Conservation (phyloP, 1,139 yeast species). For the Suhomyces taliae region DNA sequence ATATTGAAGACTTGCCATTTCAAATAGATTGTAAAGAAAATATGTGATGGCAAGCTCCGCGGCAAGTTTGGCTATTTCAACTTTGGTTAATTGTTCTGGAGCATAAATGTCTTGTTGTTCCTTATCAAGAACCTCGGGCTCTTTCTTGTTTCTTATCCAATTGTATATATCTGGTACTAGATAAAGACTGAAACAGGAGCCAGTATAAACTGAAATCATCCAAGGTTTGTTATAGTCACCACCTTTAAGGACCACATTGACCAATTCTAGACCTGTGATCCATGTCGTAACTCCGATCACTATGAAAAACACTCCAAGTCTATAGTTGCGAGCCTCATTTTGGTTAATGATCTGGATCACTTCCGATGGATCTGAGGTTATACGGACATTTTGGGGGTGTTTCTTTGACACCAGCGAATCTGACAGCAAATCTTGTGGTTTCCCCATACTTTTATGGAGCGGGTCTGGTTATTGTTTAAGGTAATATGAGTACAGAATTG, state of each 20-base stretch:
- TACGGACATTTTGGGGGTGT: background rate
- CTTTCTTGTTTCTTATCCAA: background rate
- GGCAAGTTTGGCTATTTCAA: constrained; percentile 38
- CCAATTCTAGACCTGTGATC: constrained; percentile 51
- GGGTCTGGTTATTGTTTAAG: too few species aligned
- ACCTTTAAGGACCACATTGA: constrained; percentile 49
- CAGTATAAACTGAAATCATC: constrained; percentile 47
- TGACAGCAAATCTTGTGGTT: background rate
- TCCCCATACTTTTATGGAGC: too few species aligned
- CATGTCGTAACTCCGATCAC: constrained; percentile 45
- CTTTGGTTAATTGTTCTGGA: constrained; percentile 12
- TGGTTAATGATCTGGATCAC: constrained; percentile 47
- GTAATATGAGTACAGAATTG: too few species aligned
- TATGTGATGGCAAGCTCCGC: constrained; percentile 44
- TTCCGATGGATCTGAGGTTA: constrained; percentile 28
- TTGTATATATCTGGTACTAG: constrained; percentile 38
- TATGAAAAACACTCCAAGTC: constrained; percentile 43
- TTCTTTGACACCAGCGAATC: background rate
- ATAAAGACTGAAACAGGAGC: constrained; percentile 46
- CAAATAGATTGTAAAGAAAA: constrained; percentile 39
- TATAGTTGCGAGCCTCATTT: constrained; percentile 44
- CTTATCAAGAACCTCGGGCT: background rate
- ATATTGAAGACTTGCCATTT: constrained; percentile 42
- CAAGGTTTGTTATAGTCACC: constrained; percentile 50
- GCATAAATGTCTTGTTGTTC: background rate